Evolutionary conservation across 2,329 filamentous ascomycete species (phyloP).

Genomic region (Fusarium sp.): DNA sequence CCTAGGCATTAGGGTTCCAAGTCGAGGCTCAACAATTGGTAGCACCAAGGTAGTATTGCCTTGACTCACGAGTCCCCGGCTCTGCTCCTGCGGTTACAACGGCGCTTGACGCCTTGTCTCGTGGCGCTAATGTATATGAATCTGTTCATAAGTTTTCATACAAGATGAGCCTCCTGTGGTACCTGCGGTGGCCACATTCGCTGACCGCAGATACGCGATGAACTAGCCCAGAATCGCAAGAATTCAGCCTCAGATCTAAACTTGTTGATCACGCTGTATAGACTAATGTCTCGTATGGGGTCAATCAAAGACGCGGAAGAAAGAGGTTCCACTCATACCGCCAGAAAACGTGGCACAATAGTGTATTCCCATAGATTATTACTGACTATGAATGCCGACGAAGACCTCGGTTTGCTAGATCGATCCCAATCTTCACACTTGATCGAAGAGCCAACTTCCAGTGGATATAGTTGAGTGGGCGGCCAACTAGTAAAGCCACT

Average conservation of each 20-base stretch:
- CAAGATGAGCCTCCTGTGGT: not conserved
- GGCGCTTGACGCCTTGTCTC: not conserved
- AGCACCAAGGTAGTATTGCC: not conserved
- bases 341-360: constrained; percentile 9
- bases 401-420: constrained; percentile 9
- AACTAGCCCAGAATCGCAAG: not conserved
- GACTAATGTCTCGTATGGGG: not conserved
- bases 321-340: constrained; percentile 5
- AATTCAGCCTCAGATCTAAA: not conserved
- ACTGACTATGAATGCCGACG: constrained; percentile 9
- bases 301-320: not conserved
- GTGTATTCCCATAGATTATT: not conserved
- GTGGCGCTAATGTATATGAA: constrained; percentile 1
- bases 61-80: constrained; percentile 3
- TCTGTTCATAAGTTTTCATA: not conserved
- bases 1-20: not conserved
- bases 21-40: constrained; percentile 15
- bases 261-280: not conserved
- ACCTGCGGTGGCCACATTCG: constrained; percentile 9
- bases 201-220: not conserved
- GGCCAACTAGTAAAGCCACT: not conserved
- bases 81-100: constrained; percentile 1
- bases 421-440: not conserved
- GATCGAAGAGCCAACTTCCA: not conserved
- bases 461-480: not conserved